Percentiles rank a stretch among this genome's conserved stretches.
These are phyloP conservation scores for Suhomyces terraborum DNA, from an alignment of 1,139 yeast species.

Conservation along the genomic window DNA sequence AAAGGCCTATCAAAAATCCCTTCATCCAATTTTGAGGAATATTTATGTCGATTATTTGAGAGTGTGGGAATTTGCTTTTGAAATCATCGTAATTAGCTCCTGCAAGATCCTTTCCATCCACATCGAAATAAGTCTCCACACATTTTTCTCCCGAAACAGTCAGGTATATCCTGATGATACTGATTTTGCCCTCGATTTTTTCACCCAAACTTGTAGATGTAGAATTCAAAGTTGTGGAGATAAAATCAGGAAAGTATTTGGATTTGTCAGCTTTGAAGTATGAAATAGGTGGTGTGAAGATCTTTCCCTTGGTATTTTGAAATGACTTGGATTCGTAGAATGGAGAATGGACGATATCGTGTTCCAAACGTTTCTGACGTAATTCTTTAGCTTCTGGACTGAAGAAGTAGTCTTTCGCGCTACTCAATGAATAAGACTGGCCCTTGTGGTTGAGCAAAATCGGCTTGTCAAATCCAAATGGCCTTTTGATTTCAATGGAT, in stretches of 20 bases:
- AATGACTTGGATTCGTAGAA: constrained; percentile 81
- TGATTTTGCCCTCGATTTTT: constrained; percentile 52
- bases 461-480: constrained; percentile 44
- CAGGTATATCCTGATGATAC: constrained; percentile 64
- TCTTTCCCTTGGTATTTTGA: constrained; percentile 78
- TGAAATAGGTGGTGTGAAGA: constrained; percentile 77
- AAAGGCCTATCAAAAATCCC: constrained; percentile 59
- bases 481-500: constrained; percentile 31
- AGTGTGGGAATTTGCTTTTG: constrained; percentile 42
- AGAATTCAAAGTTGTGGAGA: constrained; percentile 56
- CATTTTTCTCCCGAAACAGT: constrained; percentile 75
- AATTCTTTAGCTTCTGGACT: constrained; percentile 51
- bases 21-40: constrained; percentile 73
- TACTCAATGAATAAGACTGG: constrained; percentile 25
- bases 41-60: constrained; percentile 74
- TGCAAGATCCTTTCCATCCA: constrained; percentile 39
- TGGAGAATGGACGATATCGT: constrained; percentile 84
- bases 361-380: constrained; percentile 58
- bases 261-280: constrained; percentile 77
- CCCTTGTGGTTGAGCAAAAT: constrained; percentile 30
- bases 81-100: constrained; percentile 34
- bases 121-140: constrained; percentile 59
- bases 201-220: constrained; percentile 38
- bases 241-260: constrained; percentile 80
- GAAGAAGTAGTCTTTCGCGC: constrained; percentile 32